Evolutionary conservation across 352 stramenopile species (phyloP), one percentile per base, ranked within the genome.

Genomic region (Globisporangium ultimum): DNA sequence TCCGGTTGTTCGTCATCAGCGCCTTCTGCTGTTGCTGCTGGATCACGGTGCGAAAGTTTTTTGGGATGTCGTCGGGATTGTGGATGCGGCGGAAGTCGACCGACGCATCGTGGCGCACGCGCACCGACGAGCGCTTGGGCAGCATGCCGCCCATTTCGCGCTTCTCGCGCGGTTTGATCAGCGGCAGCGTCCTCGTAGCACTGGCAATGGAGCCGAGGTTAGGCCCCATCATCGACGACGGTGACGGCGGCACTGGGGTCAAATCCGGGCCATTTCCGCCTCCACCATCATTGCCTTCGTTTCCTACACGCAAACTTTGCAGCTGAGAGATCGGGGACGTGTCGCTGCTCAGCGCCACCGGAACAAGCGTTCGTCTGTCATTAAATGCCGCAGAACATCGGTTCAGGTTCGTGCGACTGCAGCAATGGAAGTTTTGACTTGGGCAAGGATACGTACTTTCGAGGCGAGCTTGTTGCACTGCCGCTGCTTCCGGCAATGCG

Each of bases 71-170:
- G 49, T 87, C 72, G 6, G 80, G 79, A 32, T 82, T 81, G 68
- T 92, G 78, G 46, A 90, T 80, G 15, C 82, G 74, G 24, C 82
- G 78, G 24, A 89, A 76, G 50, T 92, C 82, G 3, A 84, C 70
- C 36, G 72, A 81, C 41, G 76, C 76, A 46, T 92, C 82, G 53
- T 89, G 65, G 1, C 81, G 79, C 32, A 68, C 85, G 0, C 82
- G 70, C 48, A 90, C 71, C 6, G 67, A 72, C 43, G 82, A 92
- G 13, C 80, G 70, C 57, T 90, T 90, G 32, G 79, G 80, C 43
- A 88, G 58, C 15, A 81, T 53, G 7, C 83, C 83, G n/a, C 83
- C 83, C 76, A 92, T 90, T 4, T 60, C 38, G 14, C 76, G 74
- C 38, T 78, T 84, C 48, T 90, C 80, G 4, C 76, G 76, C 0